Base-by-base conservation (phyloP, 2,329 filamentous ascomycete species). In the Pseudocercospora crystallina region DNA sequence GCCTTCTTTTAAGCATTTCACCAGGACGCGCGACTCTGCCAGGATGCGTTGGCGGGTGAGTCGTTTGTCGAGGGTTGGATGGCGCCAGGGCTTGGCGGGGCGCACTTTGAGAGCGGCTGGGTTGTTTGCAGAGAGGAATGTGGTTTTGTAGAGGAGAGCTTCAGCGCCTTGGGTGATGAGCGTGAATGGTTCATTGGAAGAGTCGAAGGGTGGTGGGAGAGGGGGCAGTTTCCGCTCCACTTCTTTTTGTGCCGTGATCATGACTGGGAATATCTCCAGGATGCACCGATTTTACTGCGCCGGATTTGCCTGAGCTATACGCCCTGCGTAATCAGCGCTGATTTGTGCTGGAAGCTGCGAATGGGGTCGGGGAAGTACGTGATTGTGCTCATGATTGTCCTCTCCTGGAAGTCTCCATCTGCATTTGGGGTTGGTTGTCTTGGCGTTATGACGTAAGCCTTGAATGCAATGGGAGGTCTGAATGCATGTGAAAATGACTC, bases 161-260 rank as follows among this genome's bases (percentile, higher is more conserved):
- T 99, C 94, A 68, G 94, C 94, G 73, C 94, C 94, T 79, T 97
- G 94, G 50, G 89, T 86, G 62, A 97, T 82, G 65, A 96, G 87
- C 42, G 68, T 71, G 57, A 89, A 83, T 42, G 81, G 71, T 15
- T 56, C 53, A 34, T 82, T 76, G 55, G 80, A 75, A 68, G 81
- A 80, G 74, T 83, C 76, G 71, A 90, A 86, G 60, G 86, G 80
- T 31, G 76, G 71, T 33, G 86, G 86, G 56, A 89, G 83, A 59
- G 77, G 29, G 31, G 11, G 39, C 39, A 40, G 37, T 26, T 26
- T 26, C 7, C 20, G 20, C 7, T 26, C 20, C 20, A 26, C 20
- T 26, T 26, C 20, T 26, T 26, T 26, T 26, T 26, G 20, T 26
- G 20, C 20, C 20, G 7, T 26, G 20, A 26, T 26, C 20, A 26